phyloP scores from a whole-genome alignment of 1,284 basidiomycete genomes.

The Mycosarcoma maydis region DNA sequence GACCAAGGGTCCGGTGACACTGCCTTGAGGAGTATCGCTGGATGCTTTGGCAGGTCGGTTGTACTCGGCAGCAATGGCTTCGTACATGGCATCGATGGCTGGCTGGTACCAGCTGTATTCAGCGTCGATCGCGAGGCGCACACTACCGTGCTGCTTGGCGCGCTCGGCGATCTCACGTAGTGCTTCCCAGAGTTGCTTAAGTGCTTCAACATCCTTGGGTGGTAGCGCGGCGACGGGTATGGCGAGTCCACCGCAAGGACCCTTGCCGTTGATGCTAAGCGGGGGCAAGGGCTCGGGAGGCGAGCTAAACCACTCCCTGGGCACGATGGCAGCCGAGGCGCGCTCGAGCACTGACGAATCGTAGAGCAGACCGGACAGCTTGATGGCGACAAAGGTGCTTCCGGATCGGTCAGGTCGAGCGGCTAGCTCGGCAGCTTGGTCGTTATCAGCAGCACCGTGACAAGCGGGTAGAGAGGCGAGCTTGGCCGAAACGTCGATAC shows the following conservation, averaged over 20 bases:
- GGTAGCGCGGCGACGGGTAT: conserved; percentile 53
- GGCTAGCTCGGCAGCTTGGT: conserved; percentile 29
- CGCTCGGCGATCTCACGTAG: conserved; percentile 44
- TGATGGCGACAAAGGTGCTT: conserved; percentile 60
- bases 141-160: conserved; percentile 50
- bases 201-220: conserved; percentile 45
- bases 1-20: conserved; percentile 51
- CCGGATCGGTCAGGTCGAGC: conserved; percentile 43
- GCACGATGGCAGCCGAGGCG: conserved; percentile 54
- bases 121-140: conserved; percentile 57
- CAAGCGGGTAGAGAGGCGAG: conserved; percentile 35
- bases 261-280: conserved; percentile 40
- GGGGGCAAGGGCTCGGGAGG: conserved; percentile 53
- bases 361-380: conserved; percentile 56
- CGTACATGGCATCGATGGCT: conserved; percentile 62
- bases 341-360: conserved; percentile 55
- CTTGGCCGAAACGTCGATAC: conserved; percentile 47
- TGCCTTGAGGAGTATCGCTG: conserved; percentile 13
- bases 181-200: conserved; percentile 54
- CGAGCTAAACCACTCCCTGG: conserved; percentile 54
- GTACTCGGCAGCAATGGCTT: conserved; percentile 57
- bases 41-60: conserved; percentile 30
- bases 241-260: conserved; percentile 51
- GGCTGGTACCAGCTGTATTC: conserved; percentile 62
- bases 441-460: conserved; percentile 27